These are phyloP conservation scores for Trichomonascaceae sp. DNA, from an alignment of 1,139 yeast genomes.

Conservation along the genomic window DNA sequence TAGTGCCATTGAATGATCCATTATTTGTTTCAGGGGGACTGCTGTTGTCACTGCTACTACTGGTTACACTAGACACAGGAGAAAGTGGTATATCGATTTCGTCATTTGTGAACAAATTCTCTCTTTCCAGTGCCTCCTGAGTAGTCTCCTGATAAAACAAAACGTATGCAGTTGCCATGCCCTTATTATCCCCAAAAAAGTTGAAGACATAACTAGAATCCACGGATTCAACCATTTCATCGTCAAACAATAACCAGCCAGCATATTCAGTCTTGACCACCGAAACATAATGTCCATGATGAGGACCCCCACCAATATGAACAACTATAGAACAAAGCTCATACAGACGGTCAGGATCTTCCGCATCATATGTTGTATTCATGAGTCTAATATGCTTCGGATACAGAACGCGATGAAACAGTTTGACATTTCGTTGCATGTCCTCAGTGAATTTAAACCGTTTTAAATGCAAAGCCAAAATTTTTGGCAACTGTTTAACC, in stretches of 20 bases:
- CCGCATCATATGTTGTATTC: conserved; percentile 60
- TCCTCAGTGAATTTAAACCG: conserved; percentile 87
- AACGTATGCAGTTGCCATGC: conserved; percentile 87
- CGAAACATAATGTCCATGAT: conserved; percentile 93
- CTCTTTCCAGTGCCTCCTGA: conserved; percentile 23
- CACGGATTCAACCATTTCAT: conserved; percentile 87
- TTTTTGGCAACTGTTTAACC: conserved; percentile 67
- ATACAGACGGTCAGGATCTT: conserved; percentile 52
- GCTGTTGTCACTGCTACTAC: conserved; percentile 1
- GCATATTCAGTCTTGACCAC: conserved; percentile 71
- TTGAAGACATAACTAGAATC: conserved; percentile 77
- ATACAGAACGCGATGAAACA: conserved; percentile 79
- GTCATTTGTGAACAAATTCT: conserved; percentile 23
- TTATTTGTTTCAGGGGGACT: conserved; percentile 4
- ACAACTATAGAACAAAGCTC: conserved; percentile 83
- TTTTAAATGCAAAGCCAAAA: conserved; percentile 77
- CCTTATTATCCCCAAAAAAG: conserved; percentile 85
- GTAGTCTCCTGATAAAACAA: conserved; percentile 56
- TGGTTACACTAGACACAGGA: neutral
- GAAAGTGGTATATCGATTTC: conserved; percentile 6
- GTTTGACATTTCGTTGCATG: conserved; percentile 73
- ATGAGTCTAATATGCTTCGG: conserved; percentile 69
- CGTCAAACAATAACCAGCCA: conserved; percentile 92
- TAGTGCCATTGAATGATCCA: conserved; percentile 2
- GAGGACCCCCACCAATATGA: conserved; percentile 96